A percentile compares a stretch with the other conserved stretches of the same genome.
Evolutionary conservation across 1,284 basidiomycete species (phyloP).

Genomic region (Puccinia horiana): DNA sequence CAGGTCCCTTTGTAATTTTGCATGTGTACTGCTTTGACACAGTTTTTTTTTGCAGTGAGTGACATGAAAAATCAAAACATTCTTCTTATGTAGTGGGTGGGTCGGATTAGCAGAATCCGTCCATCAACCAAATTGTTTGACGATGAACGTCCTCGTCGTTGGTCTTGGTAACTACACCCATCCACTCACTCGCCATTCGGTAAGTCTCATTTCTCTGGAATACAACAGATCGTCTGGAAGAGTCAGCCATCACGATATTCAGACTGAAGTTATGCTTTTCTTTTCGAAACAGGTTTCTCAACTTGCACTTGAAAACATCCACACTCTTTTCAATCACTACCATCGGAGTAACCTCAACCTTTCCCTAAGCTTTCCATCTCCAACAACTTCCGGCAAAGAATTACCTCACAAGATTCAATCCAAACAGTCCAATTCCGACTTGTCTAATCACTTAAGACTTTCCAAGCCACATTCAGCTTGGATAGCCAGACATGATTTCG

Average conservation of each 20-base stretch:
- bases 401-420: background rate
- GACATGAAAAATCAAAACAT: too few species aligned
- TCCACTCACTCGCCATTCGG: constrained; percentile 39
- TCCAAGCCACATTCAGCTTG: constrained; percentile 20
- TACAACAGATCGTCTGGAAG: background rate
- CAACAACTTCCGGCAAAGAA: background rate
- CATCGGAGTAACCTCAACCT: constrained; percentile 14
- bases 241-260: background rate
- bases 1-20: too few species aligned
- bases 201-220: background rate
- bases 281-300: constrained; percentile 36
- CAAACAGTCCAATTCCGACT: background rate
- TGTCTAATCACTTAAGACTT: background rate
- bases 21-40: too few species aligned
- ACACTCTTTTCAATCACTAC: constrained; percentile 11
- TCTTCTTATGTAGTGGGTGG: too few species aligned
- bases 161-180: constrained; percentile 30
- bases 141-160: constrained; percentile 18
- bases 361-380: background rate
- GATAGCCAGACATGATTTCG: constrained; percentile 14
- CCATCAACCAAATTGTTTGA: too few species aligned
- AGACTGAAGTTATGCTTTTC: background rate
- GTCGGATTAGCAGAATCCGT: too few species aligned
- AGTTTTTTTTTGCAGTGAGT: too few species aligned
- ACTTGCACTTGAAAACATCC: constrained; percentile 27